A percentile compares a stretch with the other conserved stretches of the same genome.
phyloP scores from a whole-genome alignment of 2,329 filamentous ascomycete species.

The Penicillium sp. region DNA sequence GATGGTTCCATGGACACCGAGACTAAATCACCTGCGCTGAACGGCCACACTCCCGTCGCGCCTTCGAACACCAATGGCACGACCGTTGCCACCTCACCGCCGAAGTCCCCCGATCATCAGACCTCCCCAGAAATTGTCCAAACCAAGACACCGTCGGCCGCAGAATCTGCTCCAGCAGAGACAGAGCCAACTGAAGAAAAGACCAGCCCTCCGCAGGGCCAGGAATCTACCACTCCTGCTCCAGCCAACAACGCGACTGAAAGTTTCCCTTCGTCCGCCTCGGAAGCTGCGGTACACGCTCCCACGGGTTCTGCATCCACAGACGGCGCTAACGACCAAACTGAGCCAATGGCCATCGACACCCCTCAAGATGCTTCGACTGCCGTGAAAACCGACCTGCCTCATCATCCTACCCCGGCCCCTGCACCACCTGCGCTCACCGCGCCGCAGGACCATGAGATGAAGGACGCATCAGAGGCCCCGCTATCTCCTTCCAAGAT shows the following conservation, averaged over 20 bases:
- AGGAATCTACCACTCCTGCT: slow-evolving; percentile 3
- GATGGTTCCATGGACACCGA: slow-evolving; percentile 16
- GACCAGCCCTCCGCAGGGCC: background rate
- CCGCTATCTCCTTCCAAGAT: slow-evolving; percentile 56
- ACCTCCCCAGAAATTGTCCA: slow-evolving; percentile 4
- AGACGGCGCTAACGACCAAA: slow-evolving; percentile 8
- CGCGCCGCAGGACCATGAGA: slow-evolving; percentile 46
- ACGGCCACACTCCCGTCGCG: slow-evolving; percentile 29
- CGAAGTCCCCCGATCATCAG: slow-evolving; percentile 26
- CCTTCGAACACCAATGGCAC: slow-evolving; percentile 30
- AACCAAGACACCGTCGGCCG: slow-evolving; percentile 10
- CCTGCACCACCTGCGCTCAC: slow-evolving; percentile 12
- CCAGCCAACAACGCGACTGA: background rate
- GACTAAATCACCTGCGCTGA: slow-evolving; percentile 22
- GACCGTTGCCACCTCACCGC: slow-evolving; percentile 25
- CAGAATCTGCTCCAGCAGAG: slow-evolving; percentile 11
- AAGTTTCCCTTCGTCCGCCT: background rate
- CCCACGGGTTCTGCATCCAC: background rate
- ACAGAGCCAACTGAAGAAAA: slow-evolving; percentile 2
- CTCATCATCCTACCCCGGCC: slow-evolving; percentile 33
- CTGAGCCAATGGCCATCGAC: slow-evolving; percentile 22
- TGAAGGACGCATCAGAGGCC: slow-evolving; percentile 56
- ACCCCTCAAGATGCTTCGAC: slow-evolving; percentile 14
- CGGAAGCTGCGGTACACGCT: background rate
- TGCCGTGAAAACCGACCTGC: slow-evolving; percentile 33